Percentiles rank a stretch among this genome's conserved stretches.
Conservation (phyloP, 306 rosid species). For the Vachellia collinsii region DNA sequence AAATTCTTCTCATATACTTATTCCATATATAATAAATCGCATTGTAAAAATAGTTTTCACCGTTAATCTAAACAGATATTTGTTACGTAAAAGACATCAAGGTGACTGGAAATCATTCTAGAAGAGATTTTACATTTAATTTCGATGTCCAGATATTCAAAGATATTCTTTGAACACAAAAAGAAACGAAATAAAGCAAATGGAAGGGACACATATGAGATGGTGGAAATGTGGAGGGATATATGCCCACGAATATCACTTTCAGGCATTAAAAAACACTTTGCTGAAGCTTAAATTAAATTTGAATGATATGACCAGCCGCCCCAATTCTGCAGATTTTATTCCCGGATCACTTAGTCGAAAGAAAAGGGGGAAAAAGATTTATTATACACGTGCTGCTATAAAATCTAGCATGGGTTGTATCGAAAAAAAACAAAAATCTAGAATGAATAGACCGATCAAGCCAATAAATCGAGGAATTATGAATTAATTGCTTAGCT, state of each 20-base stretch:
- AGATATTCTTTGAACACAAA: not conserved
- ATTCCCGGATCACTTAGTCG: not conserved
- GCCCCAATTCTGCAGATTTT: constrained; percentile 23
- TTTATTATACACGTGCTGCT: not conserved
- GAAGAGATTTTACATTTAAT: not conserved
- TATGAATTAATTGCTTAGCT: too few relatives aligned
- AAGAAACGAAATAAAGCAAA: not conserved
- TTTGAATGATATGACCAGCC: constrained; percentile 12
- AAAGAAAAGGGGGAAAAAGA: not conserved
- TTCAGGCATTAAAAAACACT: not conserved
- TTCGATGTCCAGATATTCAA: not conserved
- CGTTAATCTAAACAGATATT: too few relatives aligned
- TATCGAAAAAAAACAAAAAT: too few relatives aligned
- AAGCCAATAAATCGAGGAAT: not conserved
- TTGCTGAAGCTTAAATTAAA: not conserved
- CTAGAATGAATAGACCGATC: too few relatives aligned
- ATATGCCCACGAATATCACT: not conserved
- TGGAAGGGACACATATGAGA: not conserved
- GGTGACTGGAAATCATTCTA: not conserved
- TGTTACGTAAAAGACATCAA: too few relatives aligned
- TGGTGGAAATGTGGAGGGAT: not conserved
- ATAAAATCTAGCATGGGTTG: too few relatives aligned
- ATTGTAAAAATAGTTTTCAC: too few relatives aligned
- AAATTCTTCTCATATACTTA: too few relatives aligned
- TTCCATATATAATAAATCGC: too few relatives aligned